Percentiles rank a stretch among this genome's conserved stretches.
These are phyloP conservation scores for Wickerhamiella infanticola DNA, from an alignment of 1,139 yeast species.

Conservation along the genomic window DNA sequence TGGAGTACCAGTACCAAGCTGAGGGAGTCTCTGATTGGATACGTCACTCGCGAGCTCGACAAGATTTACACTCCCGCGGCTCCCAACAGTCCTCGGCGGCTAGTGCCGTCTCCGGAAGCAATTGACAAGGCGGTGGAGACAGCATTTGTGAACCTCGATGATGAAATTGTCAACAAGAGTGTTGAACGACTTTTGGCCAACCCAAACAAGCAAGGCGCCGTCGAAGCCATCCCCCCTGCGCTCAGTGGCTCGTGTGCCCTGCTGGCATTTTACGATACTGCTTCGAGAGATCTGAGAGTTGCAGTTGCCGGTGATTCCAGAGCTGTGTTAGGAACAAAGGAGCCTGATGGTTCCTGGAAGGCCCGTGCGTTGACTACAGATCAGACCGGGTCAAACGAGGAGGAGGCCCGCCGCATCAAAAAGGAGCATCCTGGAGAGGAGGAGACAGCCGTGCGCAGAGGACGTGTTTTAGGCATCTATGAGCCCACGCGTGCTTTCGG, in stretches of 20 bases:
- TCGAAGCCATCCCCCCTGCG: conserved; percentile 78
- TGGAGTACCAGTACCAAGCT: conserved; percentile 82
- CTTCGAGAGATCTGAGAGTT: conserved; percentile 54
- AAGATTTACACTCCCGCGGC: conserved; percentile 31
- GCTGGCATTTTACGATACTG: conserved; percentile 71
- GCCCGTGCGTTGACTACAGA: conserved; percentile 77
- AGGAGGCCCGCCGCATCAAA: conserved; percentile 71
- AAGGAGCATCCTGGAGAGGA: conserved; percentile 89
- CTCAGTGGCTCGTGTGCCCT: conserved; percentile 91
- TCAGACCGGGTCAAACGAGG: conserved; percentile 85
- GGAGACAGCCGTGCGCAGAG: conserved; percentile 56
- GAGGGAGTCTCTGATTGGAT: conserved; percentile 60
- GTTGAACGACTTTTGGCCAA: conserved; percentile 52
- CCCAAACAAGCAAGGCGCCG: conserved; percentile 43
- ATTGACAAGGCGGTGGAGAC: conserved; percentile 67
- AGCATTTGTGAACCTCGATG: conserved; percentile 73
- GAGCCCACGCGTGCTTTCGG: conserved; percentile 98
- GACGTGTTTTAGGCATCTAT: conserved; percentile 83
- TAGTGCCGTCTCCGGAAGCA: conserved; percentile 47
- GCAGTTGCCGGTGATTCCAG: conserved; percentile 97
- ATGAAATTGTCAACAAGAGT: conserved; percentile 67
- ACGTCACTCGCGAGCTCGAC: conserved; percentile 65
- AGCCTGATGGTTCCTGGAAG: conserved; percentile 57
- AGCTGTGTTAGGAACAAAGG: conserved; percentile 68
- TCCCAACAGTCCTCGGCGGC: conserved; percentile 21